Base-by-base conservation (phyloP, 2,329 filamentous ascomycete species). In the Achaetomium macrosporum region DNA sequence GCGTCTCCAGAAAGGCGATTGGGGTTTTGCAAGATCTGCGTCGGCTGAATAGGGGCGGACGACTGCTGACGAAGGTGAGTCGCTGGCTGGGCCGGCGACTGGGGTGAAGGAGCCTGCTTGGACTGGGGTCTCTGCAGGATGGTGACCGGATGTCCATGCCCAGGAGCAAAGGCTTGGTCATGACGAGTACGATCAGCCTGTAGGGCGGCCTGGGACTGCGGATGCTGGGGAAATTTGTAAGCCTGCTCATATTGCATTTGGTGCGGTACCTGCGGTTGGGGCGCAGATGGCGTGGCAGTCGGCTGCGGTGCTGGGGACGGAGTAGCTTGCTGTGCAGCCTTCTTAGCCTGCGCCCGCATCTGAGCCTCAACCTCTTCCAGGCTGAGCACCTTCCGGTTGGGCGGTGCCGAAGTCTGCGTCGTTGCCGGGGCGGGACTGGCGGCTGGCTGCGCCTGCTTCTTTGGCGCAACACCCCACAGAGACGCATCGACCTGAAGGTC, bases 351-450 rank as follows among this genome's bases (percentile, higher is more conserved):
- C 33, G 81, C 77, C 55, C 88, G 83, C 85, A 99, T 91, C 59
- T 90, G 85, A 50, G 92, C 92, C 72, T 99, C 93, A 17, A 99
- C 91, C 73, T 99, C 93, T 68, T 97, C 93, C 64, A 99, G 70
- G 64, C 90, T 97, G 87, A 99, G 85, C 72, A 96, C 85, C 74
- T 91, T 96, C 64, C 84, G 83, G 40, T 77, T 66, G 16, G 63
- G 63, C 43, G 73, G 68, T 5, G 70, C 60, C 9, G 64, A 63
- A 7, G 66, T 61, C 16, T 69, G 58, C 19, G 64, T 62, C n/a
- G 65, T 62, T 15, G 73, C 57, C 39, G 58, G 59, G 17, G 59
- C 60, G 41, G 62, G 53, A 35, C 73, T 64, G 60, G 70, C 62
- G 59, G 73, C 60, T 63, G 70, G 65, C 4, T 62, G 57, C 1